Evolutionary conservation across 2,329 filamentous ascomycete species (phyloP).

Genomic region (Diaporthe vaccinii): DNA sequence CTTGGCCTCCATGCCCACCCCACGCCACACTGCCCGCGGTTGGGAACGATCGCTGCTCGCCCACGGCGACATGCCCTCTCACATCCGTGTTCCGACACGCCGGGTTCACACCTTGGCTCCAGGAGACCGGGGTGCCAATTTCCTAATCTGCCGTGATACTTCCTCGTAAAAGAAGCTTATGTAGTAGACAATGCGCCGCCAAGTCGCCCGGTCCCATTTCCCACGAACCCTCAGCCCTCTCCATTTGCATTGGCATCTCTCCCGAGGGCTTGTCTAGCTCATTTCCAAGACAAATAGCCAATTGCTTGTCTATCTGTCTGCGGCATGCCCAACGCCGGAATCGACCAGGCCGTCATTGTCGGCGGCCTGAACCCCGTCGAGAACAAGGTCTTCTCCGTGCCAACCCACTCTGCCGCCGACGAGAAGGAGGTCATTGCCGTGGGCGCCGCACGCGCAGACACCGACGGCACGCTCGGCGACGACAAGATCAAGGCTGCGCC

Average conservation of each 20-base stretch:
- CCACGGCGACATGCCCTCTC: neutral
- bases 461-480: neutral
- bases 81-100: neutral
- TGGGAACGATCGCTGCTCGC: neutral
- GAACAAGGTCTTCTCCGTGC: conserved; percentile 48
- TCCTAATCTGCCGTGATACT: neutral
- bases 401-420: conserved; percentile 48
- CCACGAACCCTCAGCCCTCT: neutral
- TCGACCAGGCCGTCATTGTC: conserved; percentile 45
- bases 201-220: neutral
- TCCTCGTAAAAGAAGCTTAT: conserved; percentile 6
- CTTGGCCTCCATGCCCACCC: neutral
- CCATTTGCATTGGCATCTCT: conserved; percentile 3
- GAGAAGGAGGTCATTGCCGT: conserved; percentile 47
- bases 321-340: conserved; percentile 29
- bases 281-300: conserved; percentile 1
- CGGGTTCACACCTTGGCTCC: neutral
- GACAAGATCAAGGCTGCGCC: conserved; percentile 44
- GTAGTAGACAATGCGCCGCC: conserved; percentile 7
- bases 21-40: neutral
- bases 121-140: neutral
- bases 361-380: conserved; percentile 48
- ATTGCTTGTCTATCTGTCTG: conserved; percentile 1
- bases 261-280: conserved; percentile 16
- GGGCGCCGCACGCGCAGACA: conserved; percentile 41